Evolutionary conservation across 305 asterid genomes (phyloP).

Genomic region (Solanum hybrid): DNA sequence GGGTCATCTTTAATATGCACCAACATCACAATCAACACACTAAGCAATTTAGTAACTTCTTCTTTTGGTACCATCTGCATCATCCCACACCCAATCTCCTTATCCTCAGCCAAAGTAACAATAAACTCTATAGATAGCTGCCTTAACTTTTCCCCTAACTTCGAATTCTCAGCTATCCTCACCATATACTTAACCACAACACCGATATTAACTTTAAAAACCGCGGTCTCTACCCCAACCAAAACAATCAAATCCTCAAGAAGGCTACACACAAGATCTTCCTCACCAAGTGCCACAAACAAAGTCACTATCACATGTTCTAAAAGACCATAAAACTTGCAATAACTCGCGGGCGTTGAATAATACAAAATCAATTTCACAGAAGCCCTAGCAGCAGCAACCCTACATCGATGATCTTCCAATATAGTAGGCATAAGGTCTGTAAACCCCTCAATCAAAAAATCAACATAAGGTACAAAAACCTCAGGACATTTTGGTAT

Average conservation of each 20-base stretch:
- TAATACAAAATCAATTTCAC: neutral
- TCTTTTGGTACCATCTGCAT: neutral
- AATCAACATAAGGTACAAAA: neutral
- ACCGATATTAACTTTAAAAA: neutral
- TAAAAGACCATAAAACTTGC: neutral
- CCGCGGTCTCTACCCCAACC: neutral
- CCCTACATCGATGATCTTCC: neutral
- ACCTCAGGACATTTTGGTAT: neutral
- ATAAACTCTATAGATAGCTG: slow-evolving; percentile 3
- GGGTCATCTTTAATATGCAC: neutral
- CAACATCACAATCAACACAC: neutral
- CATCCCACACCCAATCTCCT: neutral
- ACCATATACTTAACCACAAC: neutral
- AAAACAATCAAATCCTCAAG: slow-evolving; percentile 4
- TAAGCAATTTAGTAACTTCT: neutral
- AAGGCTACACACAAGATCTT: neutral
- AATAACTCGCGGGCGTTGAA: neutral
- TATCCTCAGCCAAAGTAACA: neutral
- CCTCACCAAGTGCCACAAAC: neutral
- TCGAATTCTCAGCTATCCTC: neutral
- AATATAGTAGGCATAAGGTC: neutral
- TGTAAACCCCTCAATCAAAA: neutral
- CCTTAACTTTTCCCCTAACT: neutral
- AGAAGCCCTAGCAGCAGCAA: neutral
- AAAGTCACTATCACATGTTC: neutral